A percentile compares a stretch with the other conserved stretches of the same genome.
Evolutionary conservation across 108 stramenopile genomes (phyloP).

Genomic region (Nannochloropsis oceanica): DNA sequence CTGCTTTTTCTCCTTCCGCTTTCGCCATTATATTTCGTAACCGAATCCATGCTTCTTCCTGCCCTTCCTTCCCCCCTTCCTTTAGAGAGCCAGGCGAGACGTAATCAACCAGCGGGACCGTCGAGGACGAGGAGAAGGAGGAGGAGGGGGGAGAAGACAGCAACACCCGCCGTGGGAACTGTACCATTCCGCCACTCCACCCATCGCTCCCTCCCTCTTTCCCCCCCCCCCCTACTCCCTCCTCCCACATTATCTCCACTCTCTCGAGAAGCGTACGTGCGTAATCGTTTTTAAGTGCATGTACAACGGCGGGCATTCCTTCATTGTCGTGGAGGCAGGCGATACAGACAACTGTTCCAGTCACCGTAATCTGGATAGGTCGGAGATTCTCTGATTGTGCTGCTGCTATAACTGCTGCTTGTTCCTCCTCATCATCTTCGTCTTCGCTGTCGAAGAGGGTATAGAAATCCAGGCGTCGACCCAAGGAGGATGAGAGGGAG

Average conservation of each 20-base stretch:
- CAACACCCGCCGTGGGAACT: background rate
- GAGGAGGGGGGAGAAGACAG: background rate
- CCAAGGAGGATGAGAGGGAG: too few relatives aligned
- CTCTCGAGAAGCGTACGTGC: background rate
- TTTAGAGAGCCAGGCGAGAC: background rate
- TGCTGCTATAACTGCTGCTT: background rate
- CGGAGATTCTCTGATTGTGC: too few relatives aligned
- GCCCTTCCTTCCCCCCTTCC: background rate
- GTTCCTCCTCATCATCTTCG: background rate
- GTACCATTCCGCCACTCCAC: background rate
- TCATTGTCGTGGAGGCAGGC: background rate
- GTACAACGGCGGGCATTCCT: background rate
- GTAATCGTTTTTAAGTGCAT: background rate
- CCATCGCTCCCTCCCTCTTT: background rate
- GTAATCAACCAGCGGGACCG: background rate
- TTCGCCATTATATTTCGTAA: too few relatives aligned
- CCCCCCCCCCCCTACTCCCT: background rate
- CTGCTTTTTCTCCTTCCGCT: too few relatives aligned
- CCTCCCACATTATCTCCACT: background rate
- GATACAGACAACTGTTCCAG: background rate
- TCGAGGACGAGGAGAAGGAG: background rate
- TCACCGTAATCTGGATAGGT: background rate
- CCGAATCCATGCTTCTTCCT: too few relatives aligned
- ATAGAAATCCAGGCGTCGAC: background rate
- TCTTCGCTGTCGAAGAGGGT: background rate